These are phyloP conservation scores for Zasmidium citrigriseum DNA, from an alignment of 2,329 filamentous ascomycete genomes.

Conservation along the genomic window DNA sequence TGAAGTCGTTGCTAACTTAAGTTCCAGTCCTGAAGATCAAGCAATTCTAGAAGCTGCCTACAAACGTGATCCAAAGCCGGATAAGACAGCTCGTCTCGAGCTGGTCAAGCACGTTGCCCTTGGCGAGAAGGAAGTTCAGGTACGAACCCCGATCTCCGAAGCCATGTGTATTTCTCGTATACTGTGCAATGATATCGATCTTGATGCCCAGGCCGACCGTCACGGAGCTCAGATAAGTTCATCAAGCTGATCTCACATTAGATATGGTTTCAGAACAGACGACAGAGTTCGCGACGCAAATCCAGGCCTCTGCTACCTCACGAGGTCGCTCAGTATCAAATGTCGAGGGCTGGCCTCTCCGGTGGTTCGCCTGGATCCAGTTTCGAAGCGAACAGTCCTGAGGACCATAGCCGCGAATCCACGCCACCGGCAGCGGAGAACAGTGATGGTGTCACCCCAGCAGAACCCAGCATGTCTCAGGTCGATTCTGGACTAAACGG, in stretches of 20 bases:
- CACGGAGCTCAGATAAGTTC: too few relatives aligned
- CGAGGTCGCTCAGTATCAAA: conserved; percentile 59
- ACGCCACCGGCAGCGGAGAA: background rate
- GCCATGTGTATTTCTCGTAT: too few relatives aligned
- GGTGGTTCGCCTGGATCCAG: background rate
- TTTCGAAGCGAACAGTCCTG: background rate
- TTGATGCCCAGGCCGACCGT: too few relatives aligned
- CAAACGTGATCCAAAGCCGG: conserved; percentile 81
- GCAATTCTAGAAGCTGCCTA: conserved; percentile 85
- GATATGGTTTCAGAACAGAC: conserved; percentile 98
- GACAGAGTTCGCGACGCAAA: conserved; percentile 89
- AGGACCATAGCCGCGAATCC: background rate
- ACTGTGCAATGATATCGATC: too few relatives aligned
- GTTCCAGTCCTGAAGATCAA: conserved; percentile 78
- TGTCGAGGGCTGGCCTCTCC: conserved; percentile 23
- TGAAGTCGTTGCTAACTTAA: background rate
- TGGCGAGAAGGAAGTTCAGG: conserved; percentile 95
- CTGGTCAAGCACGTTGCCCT: conserved; percentile 84
- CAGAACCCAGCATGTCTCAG: background rate
- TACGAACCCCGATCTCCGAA: conserved; percentile 47
- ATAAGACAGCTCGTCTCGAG: conserved; percentile 80
- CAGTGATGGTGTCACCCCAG: background rate
- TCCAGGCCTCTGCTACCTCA: conserved; percentile 78
- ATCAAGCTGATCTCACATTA: conserved; percentile 49
- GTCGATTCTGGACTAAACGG: too few relatives aligned